phyloP scores from a whole-genome alignment of 768 basidiomycete species.

The Hydnum rufescens region DNA sequence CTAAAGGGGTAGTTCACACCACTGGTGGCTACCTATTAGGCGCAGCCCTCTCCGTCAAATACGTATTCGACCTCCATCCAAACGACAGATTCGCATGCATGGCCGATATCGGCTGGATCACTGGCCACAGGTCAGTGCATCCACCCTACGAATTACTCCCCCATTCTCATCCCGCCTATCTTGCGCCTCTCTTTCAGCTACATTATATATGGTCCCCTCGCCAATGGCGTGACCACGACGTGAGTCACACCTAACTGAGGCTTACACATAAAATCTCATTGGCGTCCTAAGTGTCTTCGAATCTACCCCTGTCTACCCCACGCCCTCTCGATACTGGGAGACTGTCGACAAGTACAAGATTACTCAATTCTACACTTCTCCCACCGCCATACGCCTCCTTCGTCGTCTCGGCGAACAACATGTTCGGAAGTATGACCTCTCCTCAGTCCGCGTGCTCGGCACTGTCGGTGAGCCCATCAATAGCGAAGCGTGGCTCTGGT shows the following conservation, averaged over 20 bases:
- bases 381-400: slow-evolving; percentile 86
- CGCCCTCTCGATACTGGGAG: slow-evolving; percentile 93
- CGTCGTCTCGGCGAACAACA: slow-evolving; percentile 72
- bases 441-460: slow-evolving; percentile 67
- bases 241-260: slow-evolving; percentile 6
- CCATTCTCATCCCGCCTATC: neutral
- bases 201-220: slow-evolving; percentile 88
- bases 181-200: slow-evolving; percentile 27
- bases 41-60: slow-evolving; percentile 83
- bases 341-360: slow-evolving; percentile 80
- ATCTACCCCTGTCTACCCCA: slow-evolving; percentile 91
- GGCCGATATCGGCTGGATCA: slow-evolving; percentile 99
- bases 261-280: neutral
- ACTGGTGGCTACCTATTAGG: slow-evolving; percentile 62
- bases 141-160: neutral
- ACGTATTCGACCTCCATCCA: slow-evolving; percentile 94
- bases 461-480: slow-evolving; percentile 97
- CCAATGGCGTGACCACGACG: slow-evolving; percentile 63
- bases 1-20: slow-evolving; percentile 47
- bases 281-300: slow-evolving; percentile 57
- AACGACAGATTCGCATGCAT: slow-evolving; percentile 93
- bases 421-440: slow-evolving; percentile 65
- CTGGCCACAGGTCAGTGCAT: slow-evolving; percentile 56
- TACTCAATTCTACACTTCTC: slow-evolving; percentile 91
- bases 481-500: slow-evolving; percentile 98